A percentile compares a stretch with the other conserved stretches of the same genome.
These are phyloP conservation scores for Fusarium sp. DNA, from an alignment of 2,329 filamentous ascomycete species.

Conservation along the genomic window DNA sequence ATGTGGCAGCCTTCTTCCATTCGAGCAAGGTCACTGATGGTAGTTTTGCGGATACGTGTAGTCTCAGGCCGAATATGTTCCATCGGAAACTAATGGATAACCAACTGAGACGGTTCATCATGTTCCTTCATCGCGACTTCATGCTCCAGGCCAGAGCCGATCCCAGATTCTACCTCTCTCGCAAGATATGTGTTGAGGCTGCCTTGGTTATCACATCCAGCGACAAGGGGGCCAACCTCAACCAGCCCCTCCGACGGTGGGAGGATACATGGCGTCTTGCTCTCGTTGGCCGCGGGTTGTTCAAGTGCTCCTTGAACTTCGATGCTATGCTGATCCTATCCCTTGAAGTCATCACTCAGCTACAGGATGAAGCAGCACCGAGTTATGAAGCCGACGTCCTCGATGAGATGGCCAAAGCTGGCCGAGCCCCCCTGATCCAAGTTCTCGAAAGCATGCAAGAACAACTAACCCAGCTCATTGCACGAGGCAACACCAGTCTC, in stretches of 20 bases:
- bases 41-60: not conserved
- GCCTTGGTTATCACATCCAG: constrained; percentile 39
- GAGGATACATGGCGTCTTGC: constrained; percentile 40
- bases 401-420: constrained; percentile 39
- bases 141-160: constrained; percentile 41
- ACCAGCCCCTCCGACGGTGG: constrained; percentile 28
- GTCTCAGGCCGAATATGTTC: constrained; percentile 32
- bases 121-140: constrained; percentile 45
- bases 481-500: constrained; percentile 39
- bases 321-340: constrained; percentile 42
- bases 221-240: constrained; percentile 28
- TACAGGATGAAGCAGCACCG: constrained; percentile 38
- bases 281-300: constrained; percentile 42
- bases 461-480: constrained; percentile 35
- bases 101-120: constrained; percentile 41
- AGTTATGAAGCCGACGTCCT: constrained; percentile 37
- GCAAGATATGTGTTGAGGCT: constrained; percentile 42
- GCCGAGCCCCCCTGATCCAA: constrained; percentile 37
- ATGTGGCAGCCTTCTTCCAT: constrained; percentile 40
- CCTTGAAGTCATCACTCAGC: constrained; percentile 40
- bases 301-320: constrained; percentile 44
- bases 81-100: constrained; percentile 42
- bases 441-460: constrained; percentile 30
- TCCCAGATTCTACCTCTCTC: constrained; percentile 43
- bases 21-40: not conserved